phyloP scores from a whole-genome alignment of 805 yeast genomes.

The Metschnikowia baotianmanensis region DNA sequence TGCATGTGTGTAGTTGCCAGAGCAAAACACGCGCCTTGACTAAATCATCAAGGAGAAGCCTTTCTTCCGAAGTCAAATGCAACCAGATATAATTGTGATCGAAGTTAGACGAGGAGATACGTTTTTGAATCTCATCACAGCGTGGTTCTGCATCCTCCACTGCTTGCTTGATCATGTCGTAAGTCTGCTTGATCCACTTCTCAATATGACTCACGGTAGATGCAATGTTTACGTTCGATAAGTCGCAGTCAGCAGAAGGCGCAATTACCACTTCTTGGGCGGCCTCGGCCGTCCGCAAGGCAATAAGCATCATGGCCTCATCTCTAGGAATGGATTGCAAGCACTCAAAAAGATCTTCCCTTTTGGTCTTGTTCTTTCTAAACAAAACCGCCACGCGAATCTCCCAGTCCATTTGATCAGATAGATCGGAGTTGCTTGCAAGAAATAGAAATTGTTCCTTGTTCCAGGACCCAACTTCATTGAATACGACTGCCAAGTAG shows the following conservation, averaged over 20 bases:
- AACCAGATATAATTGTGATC: neutral
- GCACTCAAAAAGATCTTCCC: neutral
- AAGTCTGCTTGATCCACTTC: neutral
- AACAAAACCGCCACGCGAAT: constrained; percentile 7
- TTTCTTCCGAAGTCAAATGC: neutral
- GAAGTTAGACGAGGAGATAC: neutral
- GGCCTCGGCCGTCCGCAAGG: constrained; percentile 3
- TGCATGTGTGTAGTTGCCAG: constrained; percentile 4
- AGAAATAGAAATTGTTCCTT: constrained; percentile 6
- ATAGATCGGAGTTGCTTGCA: constrained; percentile 6
- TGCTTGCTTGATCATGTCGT: neutral
- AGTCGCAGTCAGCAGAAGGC: constrained; percentile 3
- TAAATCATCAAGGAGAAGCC: constrained; percentile 3
- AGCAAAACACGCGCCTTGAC: constrained; percentile 7
- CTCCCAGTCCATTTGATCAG: constrained; percentile 8
- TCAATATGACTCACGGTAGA: neutral
- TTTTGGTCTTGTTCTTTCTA: neutral
- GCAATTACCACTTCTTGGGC: constrained; percentile 6
- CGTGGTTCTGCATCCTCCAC: constrained; percentile 1
- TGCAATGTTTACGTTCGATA: neutral
- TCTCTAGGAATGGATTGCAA: constrained; percentile 4
- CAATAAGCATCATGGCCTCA: constrained; percentile 6
- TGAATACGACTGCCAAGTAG: constrained; percentile 5
- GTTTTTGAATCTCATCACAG: constrained; percentile 1
- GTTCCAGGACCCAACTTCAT: constrained; percentile 5